Conservation (phyloP, 257 asterid genomes). For the Jaltomata sinuosa region DNA sequence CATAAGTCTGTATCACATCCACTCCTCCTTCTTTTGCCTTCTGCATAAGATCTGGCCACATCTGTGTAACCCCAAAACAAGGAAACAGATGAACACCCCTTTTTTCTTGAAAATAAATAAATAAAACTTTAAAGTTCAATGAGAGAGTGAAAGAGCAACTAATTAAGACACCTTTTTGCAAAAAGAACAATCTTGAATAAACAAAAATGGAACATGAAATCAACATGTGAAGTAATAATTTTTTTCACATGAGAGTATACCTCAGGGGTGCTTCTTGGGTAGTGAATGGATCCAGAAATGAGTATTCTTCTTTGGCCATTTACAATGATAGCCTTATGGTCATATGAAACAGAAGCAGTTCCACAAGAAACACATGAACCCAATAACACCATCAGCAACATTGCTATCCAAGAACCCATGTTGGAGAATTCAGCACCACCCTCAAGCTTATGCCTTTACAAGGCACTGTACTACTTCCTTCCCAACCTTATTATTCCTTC, state of each 20-base stretch:
- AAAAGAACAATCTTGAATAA: background rate
- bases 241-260: slow-evolving; percentile 25
- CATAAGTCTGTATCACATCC: slow-evolving; percentile 93
- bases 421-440: background rate
- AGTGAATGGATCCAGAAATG: slow-evolving; percentile 88
- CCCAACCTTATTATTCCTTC: slow-evolving; percentile 1
- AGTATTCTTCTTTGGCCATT: slow-evolving; percentile 71
- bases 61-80: slow-evolving; percentile 37
- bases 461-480: background rate
- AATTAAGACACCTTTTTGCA: background rate
- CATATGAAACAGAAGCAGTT: slow-evolving; percentile 57
- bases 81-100: background rate
- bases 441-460: slow-evolving; percentile 5
- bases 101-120: background rate
- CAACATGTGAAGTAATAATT: background rate
- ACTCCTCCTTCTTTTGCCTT: slow-evolving; percentile 94
- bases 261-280: slow-evolving; percentile 94
- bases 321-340: slow-evolving; percentile 49
- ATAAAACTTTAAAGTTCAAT: background rate
- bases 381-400: slow-evolving; percentile 19
- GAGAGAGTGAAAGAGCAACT: background rate
- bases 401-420: slow-evolving; percentile 7
- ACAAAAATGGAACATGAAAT: background rate
- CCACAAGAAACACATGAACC: slow-evolving; percentile 13
- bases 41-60: slow-evolving; percentile 97